These are phyloP conservation scores for Verticillium nonalfalfae DNA, from an alignment of 2,329 filamentous ascomycete species.

Conservation along the genomic window DNA sequence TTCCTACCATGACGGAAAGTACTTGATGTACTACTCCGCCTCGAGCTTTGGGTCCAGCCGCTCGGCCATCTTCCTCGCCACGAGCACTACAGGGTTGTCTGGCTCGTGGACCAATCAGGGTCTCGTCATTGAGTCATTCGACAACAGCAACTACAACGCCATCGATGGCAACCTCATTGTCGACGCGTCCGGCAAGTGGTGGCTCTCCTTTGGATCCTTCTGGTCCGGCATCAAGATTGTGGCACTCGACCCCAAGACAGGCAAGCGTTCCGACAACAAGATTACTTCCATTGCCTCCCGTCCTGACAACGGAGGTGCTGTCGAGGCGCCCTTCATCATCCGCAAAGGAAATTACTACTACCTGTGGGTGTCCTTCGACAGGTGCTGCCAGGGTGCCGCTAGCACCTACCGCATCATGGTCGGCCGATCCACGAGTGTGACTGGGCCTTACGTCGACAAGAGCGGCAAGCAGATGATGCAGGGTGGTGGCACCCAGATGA, in stretches of 20 bases:
- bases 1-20: slow-evolving; percentile 22
- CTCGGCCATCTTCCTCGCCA: slow-evolving; percentile 24
- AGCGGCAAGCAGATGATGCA: slow-evolving; percentile 17
- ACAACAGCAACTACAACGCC: slow-evolving; percentile 18
- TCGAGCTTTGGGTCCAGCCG: slow-evolving; percentile 18
- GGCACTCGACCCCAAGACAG: slow-evolving; percentile 16
- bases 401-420: slow-evolving; percentile 25
- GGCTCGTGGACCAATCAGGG: slow-evolving; percentile 22
- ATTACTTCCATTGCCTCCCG: slow-evolving; percentile 19
- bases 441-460: slow-evolving; percentile 20
- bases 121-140: slow-evolving; percentile 17
- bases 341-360: slow-evolving; percentile 21
- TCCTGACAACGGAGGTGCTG: slow-evolving; percentile 12
- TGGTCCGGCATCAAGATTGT: slow-evolving; percentile 24
- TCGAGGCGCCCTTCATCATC: slow-evolving; percentile 23
- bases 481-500: slow-evolving; percentile 21
- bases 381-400: slow-evolving; percentile 19
- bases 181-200: slow-evolving; percentile 19
- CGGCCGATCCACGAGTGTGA: slow-evolving; percentile 20
- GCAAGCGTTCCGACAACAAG: slow-evolving; percentile 14
- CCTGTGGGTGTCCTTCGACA: slow-evolving; percentile 24
- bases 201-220: slow-evolving; percentile 24
- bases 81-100: slow-evolving; percentile 19
- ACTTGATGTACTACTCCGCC: slow-evolving; percentile 25
- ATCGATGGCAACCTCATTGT: slow-evolving; percentile 22